Base-by-base conservation (phyloP, 371 early-diverging fungal genomes). In the Mucor circinelloides region DNA sequence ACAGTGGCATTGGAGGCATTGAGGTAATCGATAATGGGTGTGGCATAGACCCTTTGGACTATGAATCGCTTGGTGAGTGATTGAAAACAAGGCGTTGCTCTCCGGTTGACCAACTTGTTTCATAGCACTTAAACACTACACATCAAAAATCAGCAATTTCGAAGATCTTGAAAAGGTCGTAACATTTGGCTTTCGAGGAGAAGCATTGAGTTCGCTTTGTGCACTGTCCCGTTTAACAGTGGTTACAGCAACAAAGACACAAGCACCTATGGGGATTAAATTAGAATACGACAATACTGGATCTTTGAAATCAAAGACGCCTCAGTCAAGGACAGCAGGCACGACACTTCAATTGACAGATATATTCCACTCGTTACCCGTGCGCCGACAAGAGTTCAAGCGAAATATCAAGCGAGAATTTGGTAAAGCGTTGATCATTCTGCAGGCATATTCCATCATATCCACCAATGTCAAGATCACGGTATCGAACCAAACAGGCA, bases 361-460 rank as follows among this genome's bases (percentile, higher is more conserved):
- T 23, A 70, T 99, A 31, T 99, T 99, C 77, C 85, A 91, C 15
- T 74, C 86, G 6, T 82, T 95, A 73, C 99, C 99, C 3, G 97
- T 99, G 3, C 88, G 99, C n/a, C 78, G 82, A 44, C 84, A 83
- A 38, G 97, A 97, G 65, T 91, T 96, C 69, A 90, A 90, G 64
- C 89, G 89, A 56, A 94, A 95, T 67, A 79, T 90, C 55, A 91
- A 91, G 58, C 77, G 87, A 48, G 96, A 99, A 72, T 93, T 89
- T 64, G 74, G 84, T 1, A 91, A 93, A 61, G 89, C 94, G 30
- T 70, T 98, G 23, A 84, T 85, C 2, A 70, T 95, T n/a, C 66
- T 98, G 23, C 95, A 99, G 74, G 90, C 91, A 3, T 99, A 97
- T 69, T 94, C 93, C 0, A 75, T 97, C 12, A 89, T 94, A 19